Conservation (phyloP, 2,329 filamentous ascomycete species). For the Alternaria solani region DNA sequence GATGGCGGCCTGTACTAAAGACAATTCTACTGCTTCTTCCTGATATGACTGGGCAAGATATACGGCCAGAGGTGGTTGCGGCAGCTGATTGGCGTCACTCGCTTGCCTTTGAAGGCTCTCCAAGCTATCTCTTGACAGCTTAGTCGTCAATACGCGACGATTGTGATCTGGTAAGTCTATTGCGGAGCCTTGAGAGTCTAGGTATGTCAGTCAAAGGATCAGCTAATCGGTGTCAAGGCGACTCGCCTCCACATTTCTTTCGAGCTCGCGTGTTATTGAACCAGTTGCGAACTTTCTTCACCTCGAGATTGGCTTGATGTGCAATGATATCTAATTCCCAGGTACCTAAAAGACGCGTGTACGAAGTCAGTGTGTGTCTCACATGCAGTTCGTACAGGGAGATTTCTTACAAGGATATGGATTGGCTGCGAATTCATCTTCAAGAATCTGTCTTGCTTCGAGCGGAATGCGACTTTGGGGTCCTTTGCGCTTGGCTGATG, state of each 20-base stretch:
- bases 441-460: conserved; percentile 45
- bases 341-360: not conserved
- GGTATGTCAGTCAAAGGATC: conserved; percentile 7
- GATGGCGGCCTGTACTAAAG: conserved; percentile 43
- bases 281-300: conserved; percentile 48
- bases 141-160: conserved; percentile 25
- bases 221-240: too few species aligned
- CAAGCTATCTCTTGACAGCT: conserved; percentile 43
- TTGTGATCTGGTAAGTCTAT: conserved; percentile 12
- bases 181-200: conserved; percentile 9
- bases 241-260: conserved; percentile 40
- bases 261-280: conserved; percentile 48
- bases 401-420: conserved; percentile 40
- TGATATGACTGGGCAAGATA: conserved; percentile 48
- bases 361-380: not conserved
- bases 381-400: not conserved
- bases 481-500: conserved; percentile 46
- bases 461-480: conserved; percentile 41
- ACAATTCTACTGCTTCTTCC: conserved; percentile 41
- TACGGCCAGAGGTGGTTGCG: conserved; percentile 43
- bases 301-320: conserved; percentile 47
- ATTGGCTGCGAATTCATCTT: conserved; percentile 47
- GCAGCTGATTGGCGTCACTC: conserved; percentile 27
- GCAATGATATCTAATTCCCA: conserved; percentile 50
- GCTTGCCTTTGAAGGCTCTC: conserved; percentile 38